These are phyloP conservation scores for Cercospora sesami DNA, from an alignment of 2,329 filamentous ascomycete genomes.

Conservation along the genomic window DNA sequence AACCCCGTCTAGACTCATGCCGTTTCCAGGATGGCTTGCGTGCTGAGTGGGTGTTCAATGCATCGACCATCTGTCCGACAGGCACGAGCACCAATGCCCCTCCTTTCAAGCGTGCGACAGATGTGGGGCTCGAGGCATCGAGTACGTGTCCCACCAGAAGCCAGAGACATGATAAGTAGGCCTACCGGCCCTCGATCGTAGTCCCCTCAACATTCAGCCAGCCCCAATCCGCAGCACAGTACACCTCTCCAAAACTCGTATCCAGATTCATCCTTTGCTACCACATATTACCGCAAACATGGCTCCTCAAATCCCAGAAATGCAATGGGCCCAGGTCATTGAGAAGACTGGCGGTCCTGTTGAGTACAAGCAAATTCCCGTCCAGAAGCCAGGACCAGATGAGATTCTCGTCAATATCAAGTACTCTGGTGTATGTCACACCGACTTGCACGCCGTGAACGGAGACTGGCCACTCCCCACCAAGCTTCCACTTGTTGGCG, in stretches of 20 bases:
- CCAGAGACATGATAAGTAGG: constrained; percentile 22
- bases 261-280: constrained; percentile 11
- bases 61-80: constrained; percentile 26
- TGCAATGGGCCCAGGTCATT: constrained; percentile 90
- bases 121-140: constrained; percentile 17
- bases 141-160: not conserved
- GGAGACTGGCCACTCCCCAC: constrained; percentile 85
- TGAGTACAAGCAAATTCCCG: constrained; percentile 78
- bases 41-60: constrained; percentile 13
- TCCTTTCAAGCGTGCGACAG: constrained; percentile 22
- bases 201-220: not conserved
- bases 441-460: constrained; percentile 76
- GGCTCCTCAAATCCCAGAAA: constrained; percentile 63
- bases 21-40: constrained; percentile 20
- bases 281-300: constrained; percentile 27
- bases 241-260: constrained; percentile 10
- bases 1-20: constrained; percentile 21
- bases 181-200: constrained; percentile 4
- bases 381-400: constrained; percentile 77
- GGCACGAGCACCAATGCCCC: constrained; percentile 20
- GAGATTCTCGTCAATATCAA: constrained; percentile 91
- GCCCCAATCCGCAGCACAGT: constrained; percentile 4
- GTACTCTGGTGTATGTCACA: constrained; percentile 89
- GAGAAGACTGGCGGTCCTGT: constrained; percentile 73
- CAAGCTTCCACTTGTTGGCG: constrained; percentile 84